Percentiles rank a stretch among this genome's conserved stretches.
phyloP scores from a whole-genome alignment of 805 yeast species.

The Dipodascopsis uninucleata region DNA sequence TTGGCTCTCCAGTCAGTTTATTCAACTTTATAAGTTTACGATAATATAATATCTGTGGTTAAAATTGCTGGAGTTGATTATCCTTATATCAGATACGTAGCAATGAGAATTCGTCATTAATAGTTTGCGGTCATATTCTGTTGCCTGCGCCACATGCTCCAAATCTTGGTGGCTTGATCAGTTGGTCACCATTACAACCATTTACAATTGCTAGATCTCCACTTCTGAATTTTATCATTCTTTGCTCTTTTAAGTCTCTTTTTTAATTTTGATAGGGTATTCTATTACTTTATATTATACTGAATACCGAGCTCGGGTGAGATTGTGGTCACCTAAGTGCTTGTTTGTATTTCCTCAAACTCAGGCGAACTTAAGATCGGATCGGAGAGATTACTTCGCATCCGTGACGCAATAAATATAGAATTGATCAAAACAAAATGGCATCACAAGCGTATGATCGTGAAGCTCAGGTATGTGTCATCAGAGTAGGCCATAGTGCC shows the following conservation, averaged over 20 bases:
- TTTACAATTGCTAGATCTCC: no score
- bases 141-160: no score
- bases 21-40: no score
- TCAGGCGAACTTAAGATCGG: not conserved
- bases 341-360: not conserved
- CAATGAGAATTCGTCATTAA: no score
- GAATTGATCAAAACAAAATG: constrained; percentile 4
- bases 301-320: not conserved
- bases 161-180: no score
- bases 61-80: no score
- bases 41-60: no score
- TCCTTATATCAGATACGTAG: no score
- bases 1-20: no score
- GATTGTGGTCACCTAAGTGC: not conserved
- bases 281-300: not conserved
- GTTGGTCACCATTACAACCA: no score
- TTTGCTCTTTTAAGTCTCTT: not conserved
- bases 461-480: constrained; percentile 32
- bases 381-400: not conserved
- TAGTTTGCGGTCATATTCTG: no score
- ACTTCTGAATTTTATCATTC: not conserved
- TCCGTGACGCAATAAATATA: not conserved
- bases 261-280: constrained; percentile 1
- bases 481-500: not conserved
- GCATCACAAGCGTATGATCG: constrained; percentile 32